These are phyloP conservation scores for Ceratocystis lukuohia DNA, from an alignment of 2,329 filamentous ascomycete species.

Conservation along the genomic window DNA sequence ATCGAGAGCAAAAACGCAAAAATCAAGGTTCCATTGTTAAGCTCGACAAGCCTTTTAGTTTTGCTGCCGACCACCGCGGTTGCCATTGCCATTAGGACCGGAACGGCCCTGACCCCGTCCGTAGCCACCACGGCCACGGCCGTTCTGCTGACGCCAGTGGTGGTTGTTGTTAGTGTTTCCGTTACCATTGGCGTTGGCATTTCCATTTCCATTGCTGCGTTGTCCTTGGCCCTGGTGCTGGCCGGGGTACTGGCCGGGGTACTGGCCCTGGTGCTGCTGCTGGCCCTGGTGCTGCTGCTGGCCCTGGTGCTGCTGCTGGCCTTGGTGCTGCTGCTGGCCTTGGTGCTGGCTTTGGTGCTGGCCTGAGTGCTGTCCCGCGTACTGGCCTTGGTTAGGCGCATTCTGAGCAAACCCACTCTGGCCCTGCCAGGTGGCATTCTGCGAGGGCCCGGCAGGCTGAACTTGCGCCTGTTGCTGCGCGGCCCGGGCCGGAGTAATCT, in stretches of 20 bases:
- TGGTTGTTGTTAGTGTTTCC: slow-evolving; percentile 13
- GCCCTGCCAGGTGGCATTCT: slow-evolving; percentile 18
- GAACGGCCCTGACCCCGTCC: slow-evolving; percentile 23
- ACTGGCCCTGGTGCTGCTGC: background rate
- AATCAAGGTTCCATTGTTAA: background rate
- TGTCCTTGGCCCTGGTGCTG: background rate
- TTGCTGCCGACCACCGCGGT: slow-evolving; percentile 17
- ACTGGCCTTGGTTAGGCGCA: background rate
- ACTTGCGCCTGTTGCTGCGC: slow-evolving; percentile 6
- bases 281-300: background rate
- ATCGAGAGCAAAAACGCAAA: background rate
- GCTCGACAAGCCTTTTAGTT: slow-evolving; percentile 2
- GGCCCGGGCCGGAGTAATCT: slow-evolving; percentile 21
- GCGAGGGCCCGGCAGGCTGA: slow-evolving; percentile 15
- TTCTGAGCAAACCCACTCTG: slow-evolving; percentile 11
- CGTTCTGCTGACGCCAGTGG: slow-evolving; percentile 16
- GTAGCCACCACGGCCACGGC: slow-evolving; percentile 22
- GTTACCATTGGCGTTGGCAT: background rate
- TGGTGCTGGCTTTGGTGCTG: background rate
- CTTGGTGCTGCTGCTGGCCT: background rate
- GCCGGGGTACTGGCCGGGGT: background rate
- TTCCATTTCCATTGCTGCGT: background rate
- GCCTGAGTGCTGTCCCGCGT: slow-evolving; percentile 5
- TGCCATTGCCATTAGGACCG: slow-evolving; percentile 21
- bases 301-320: background rate